A percentile compares a stretch with the other conserved stretches of the same genome.
These are phyloP conservation scores for Mimosa bimucronata DNA, from an alignment of 306 rosid species.

Conservation along the genomic window DNA sequence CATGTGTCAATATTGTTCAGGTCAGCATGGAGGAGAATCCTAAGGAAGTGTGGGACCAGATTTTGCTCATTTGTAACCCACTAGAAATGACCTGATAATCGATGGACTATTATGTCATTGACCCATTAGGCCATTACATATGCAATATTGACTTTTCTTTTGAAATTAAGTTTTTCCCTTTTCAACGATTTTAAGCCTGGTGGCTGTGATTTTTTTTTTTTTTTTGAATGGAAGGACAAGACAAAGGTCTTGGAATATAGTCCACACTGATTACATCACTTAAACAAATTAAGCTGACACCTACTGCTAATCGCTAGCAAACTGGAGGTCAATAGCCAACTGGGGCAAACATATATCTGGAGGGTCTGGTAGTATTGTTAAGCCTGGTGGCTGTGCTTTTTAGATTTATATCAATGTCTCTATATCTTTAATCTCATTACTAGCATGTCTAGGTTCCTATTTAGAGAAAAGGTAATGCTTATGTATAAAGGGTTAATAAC, in stretches of 20 bases:
- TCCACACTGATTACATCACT: too few relatives aligned
- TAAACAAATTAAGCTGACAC: too few relatives aligned
- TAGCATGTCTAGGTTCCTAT: background rate
- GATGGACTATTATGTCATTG: slow-evolving; percentile 38
- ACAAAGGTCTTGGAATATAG: too few relatives aligned
- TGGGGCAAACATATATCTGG: too few relatives aligned
- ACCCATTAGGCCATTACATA: slow-evolving; percentile 30
- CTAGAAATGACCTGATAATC: slow-evolving; percentile 40
- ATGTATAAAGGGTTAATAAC: too few relatives aligned
- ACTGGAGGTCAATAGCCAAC: too few relatives aligned
- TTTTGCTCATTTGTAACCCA: slow-evolving; percentile 41
- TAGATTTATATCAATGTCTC: slow-evolving; percentile 34
- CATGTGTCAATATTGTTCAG: too few relatives aligned
- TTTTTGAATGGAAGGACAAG: too few relatives aligned
- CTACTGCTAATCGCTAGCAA: too few relatives aligned
- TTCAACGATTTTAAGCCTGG: slow-evolving; percentile 31
- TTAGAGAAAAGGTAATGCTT: slow-evolving; percentile 10
- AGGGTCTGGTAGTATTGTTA: too few relatives aligned
- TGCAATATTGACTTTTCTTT: slow-evolving; percentile 21
- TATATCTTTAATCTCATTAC: background rate
- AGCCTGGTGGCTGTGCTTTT: slow-evolving; percentile 7
- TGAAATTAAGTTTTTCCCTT: background rate
- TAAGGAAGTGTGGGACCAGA: background rate
- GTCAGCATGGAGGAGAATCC: too few relatives aligned
- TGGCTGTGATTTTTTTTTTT: too few relatives aligned